Percentiles rank a stretch among this genome's conserved stretches.
Conservation (phyloP, 805 yeast species). For the Kluyveromyces dobzhanskii region DNA sequence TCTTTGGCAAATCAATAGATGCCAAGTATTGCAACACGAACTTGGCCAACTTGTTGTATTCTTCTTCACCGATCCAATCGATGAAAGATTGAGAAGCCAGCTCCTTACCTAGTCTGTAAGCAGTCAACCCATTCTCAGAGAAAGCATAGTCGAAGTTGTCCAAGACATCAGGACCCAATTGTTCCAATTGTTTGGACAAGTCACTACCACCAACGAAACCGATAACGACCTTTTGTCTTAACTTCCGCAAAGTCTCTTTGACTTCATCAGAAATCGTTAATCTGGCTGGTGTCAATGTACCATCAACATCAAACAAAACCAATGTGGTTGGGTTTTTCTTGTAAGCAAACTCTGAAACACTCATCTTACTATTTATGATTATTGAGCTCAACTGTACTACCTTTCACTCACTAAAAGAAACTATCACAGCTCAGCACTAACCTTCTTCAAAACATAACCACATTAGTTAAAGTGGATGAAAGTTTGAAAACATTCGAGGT, state of each 20-base stretch:
- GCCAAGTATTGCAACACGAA: slow-evolving; percentile 81
- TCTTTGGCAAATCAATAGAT: slow-evolving; percentile 82
- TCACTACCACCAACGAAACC: slow-evolving; percentile 99
- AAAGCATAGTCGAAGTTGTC: slow-evolving; percentile 89
- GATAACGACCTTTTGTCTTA: slow-evolving; percentile 87
- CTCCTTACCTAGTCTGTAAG: slow-evolving; percentile 83
- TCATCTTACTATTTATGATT: slow-evolving; percentile 10
- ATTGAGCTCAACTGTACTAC: too few relatives aligned
- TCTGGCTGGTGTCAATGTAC: slow-evolving; percentile 97
- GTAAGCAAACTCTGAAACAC: slow-evolving; percentile 49
- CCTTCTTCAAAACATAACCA: too few relatives aligned
- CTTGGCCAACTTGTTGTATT: slow-evolving; percentile 81
- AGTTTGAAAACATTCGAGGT: too few relatives aligned
- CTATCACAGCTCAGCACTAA: too few relatives aligned
- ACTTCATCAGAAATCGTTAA: slow-evolving; percentile 68
- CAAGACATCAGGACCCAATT: slow-evolving; percentile 75
- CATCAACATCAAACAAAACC: slow-evolving; percentile 96
- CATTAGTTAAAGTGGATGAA: too few relatives aligned
- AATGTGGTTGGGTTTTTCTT: slow-evolving; percentile 79
- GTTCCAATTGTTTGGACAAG: slow-evolving; percentile 90
- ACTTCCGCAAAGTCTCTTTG: slow-evolving; percentile 55
- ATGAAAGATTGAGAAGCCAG: slow-evolving; percentile 92
- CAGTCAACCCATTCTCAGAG: slow-evolving; percentile 96
- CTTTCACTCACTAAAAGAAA: too few relatives aligned
- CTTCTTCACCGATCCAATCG: slow-evolving; percentile 89